Percentiles rank a stretch among this genome's conserved stretches.
Evolutionary conservation across 2,329 filamentous ascomycete species (phyloP).

Genomic region (Byssothecium circinans): DNA sequence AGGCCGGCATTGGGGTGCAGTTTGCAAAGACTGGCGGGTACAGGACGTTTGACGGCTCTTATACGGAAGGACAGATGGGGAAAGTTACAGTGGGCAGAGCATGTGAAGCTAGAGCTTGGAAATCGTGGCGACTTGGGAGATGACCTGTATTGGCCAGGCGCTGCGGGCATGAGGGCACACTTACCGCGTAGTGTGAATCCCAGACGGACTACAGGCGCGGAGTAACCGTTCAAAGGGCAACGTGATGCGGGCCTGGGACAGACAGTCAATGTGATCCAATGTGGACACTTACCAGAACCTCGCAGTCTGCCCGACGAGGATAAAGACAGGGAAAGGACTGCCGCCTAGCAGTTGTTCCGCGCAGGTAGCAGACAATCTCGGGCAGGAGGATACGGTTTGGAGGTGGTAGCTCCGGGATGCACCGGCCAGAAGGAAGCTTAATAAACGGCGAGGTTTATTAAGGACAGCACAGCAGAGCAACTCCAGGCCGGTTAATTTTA

Average conservation of each 20-base stretch:
- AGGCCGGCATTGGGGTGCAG: conserved; percentile 71
- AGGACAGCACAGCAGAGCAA: conserved; percentile 18
- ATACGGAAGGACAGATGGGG: conserved; percentile 40
- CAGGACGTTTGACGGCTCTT: conserved; percentile 25
- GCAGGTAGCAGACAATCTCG: conserved; percentile 31
- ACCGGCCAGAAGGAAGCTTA: conserved; percentile 11
- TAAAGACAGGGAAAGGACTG: conserved; percentile 33
- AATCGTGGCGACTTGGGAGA: conserved; percentile 38
- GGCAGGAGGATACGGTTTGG: conserved; percentile 38
- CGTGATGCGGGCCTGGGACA: conserved; percentile 18
- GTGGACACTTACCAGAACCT: conserved; percentile 29
- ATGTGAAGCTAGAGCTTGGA: conserved; percentile 39
- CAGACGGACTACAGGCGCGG: conserved; percentile 13
- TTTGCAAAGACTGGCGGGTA: conserved; percentile 18
- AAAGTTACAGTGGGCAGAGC: conserved; percentile 21
- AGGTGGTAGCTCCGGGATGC: conserved; percentile 40
- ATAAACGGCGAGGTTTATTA: conserved; percentile 27
- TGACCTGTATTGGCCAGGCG: conserved; percentile 31
- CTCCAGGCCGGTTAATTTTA: conserved; percentile 34
- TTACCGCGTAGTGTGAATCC: conserved; percentile 30
- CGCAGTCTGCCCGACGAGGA: conserved; percentile 18
- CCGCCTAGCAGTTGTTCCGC: conserved; percentile 17
- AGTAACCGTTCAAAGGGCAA: not conserved
- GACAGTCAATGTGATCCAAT: conserved; percentile 26
- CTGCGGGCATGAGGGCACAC: conserved; percentile 21